Conservation (phyloP, 164 flowering plant species). For the Piper longum region DNA sequence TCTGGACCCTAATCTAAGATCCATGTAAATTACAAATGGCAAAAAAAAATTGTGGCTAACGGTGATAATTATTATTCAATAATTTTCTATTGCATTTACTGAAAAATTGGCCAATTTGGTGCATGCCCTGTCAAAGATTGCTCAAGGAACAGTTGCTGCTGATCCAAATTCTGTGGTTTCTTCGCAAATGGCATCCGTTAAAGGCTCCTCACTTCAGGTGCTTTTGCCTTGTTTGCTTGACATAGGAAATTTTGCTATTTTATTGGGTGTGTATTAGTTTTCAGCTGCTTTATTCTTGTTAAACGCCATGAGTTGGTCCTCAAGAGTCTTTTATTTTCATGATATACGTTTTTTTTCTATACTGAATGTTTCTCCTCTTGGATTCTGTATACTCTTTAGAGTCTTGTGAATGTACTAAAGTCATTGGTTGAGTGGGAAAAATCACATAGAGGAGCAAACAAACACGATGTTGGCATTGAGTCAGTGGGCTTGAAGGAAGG, state of each 20-base stretch:
- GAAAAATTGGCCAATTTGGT: conserved; percentile 25
- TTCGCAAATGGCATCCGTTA: conserved; percentile 54
- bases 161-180: conserved; percentile 63
- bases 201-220: conserved; percentile 93
- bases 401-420: conserved; percentile 80
- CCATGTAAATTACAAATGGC: too few relatives aligned
- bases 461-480: conserved; percentile 20
- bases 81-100: too few relatives aligned
- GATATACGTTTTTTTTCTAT: background rate
- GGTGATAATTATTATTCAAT: too few relatives aligned
- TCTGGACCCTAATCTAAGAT: too few relatives aligned
- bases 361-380: background rate
- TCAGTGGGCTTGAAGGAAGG: conserved; percentile 26
- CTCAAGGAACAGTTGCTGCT: conserved; percentile 65
- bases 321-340: conserved; percentile 2
- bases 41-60: too few relatives aligned
- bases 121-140: conserved; percentile 61
- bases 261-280: background rate
- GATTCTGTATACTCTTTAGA: conserved; percentile 24
- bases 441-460: conserved; percentile 30
- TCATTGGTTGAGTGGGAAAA: conserved; percentile 93
- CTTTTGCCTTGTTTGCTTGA: background rate
- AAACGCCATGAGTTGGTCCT: background rate
- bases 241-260: too few relatives aligned
- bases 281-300: background rate